Conservation (phyloP, 768 basidiomycete species). For the Tulasnella sp. region DNA sequence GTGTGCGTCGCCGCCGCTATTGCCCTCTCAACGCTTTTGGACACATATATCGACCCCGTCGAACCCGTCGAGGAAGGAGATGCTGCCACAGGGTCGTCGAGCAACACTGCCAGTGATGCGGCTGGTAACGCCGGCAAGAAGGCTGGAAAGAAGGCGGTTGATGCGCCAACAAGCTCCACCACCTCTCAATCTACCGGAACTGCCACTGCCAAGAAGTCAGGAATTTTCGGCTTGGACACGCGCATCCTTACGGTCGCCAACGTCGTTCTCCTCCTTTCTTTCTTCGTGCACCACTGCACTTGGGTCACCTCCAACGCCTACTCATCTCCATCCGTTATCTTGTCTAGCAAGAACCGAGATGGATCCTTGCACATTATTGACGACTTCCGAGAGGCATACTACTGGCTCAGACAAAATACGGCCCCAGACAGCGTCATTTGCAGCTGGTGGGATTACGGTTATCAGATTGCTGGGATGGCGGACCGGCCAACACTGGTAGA, state of each 20-base stretch:
- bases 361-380: constrained; percentile 94
- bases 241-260: constrained; percentile 70
- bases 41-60: constrained; percentile 80
- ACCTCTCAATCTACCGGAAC: constrained; percentile 26
- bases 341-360: constrained; percentile 69
- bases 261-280: constrained; percentile 64
- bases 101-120: constrained; percentile 16
- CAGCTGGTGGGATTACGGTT: constrained; percentile 99
- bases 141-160: constrained; percentile 52
- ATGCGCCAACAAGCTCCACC: constrained; percentile 38
- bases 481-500: constrained; percentile 93
- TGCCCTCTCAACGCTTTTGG: constrained; percentile 77
- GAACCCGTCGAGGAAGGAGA: constrained; percentile 45
- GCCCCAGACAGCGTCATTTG: constrained; percentile 85
- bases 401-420: constrained; percentile 96
- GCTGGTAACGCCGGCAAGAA: constrained; percentile 32
- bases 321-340: constrained; percentile 94
- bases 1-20: constrained; percentile 92
- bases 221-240: constrained; percentile 79
- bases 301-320: constrained; percentile 93
- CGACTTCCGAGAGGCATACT: constrained; percentile 98
- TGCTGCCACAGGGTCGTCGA: constrained; percentile 15
- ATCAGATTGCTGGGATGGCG: constrained; percentile 99
- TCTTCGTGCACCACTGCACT: constrained; percentile 95
- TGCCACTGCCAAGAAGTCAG: constrained; percentile 30